A percentile compares a stretch with the other conserved stretches of the same genome.
Conservation (phyloP, 768 basidiomycete species). For the Lactifluus echinatus region DNA sequence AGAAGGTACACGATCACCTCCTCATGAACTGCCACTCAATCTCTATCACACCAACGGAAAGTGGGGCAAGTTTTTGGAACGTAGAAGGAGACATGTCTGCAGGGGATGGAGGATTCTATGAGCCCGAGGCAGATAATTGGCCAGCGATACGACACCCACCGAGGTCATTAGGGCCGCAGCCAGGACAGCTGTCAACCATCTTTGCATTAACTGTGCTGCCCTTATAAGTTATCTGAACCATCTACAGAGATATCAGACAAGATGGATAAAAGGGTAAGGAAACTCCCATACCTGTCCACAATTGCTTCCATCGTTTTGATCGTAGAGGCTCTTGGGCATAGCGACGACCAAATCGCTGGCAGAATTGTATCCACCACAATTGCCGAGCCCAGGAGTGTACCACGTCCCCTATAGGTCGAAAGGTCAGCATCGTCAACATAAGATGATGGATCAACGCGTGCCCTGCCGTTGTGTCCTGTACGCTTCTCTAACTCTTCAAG, state of each 20-base stretch:
- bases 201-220: conserved; percentile 10
- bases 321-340: conserved; percentile 8
- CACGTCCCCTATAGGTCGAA: conserved; percentile 14
- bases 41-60: not conserved
- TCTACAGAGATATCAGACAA: conserved; percentile 2
- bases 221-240: not conserved
- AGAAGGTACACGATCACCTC: not conserved
- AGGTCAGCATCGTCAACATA: conserved; percentile 2
- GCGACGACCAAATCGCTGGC: conserved; percentile 5
- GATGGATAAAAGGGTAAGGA: not conserved
- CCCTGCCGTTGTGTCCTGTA: conserved; percentile 45
- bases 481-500: conserved; percentile 39
- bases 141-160: conserved; percentile 5
- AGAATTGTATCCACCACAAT: conserved; percentile 10
- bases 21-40: conserved; percentile 1
- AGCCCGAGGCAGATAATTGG: not conserved
- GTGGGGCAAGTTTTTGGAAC: conserved; percentile 1
- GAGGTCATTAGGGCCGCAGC: conserved; percentile 14
- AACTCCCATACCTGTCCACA: conserved; percentile 12
- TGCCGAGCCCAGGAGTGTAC: conserved; percentile 14
- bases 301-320: conserved; percentile 2
- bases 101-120: not conserved
- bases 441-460: conserved; percentile 28
- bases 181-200: conserved; percentile 15
- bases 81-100: conserved; percentile 17